These are phyloP conservation scores for Neoascochyta sp. DNA, from an alignment of 2,329 filamentous ascomycete genomes.

Conservation along the genomic window DNA sequence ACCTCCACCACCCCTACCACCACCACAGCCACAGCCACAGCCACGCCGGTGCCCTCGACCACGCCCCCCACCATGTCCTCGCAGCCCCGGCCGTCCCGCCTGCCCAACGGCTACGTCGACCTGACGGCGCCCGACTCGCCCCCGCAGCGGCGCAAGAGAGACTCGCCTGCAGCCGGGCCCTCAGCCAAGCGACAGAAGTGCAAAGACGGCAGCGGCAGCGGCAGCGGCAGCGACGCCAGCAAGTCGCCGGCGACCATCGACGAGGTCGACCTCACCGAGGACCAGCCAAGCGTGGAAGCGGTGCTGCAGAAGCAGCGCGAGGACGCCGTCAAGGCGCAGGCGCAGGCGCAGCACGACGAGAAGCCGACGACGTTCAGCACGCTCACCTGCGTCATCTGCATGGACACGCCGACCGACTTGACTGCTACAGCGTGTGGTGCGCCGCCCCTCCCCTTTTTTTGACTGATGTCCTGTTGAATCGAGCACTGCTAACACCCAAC, in stretches of 20 bases:
- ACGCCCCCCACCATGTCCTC: conserved; percentile 19
- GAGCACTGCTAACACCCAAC: conserved; percentile 7
- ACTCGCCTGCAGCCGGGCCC: conserved; percentile 24
- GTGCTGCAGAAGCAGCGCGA: conserved; percentile 52
- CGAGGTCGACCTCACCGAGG: conserved; percentile 50
- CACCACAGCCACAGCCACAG: conserved; percentile 2
- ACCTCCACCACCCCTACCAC: conserved; percentile 4
- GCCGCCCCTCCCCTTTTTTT: conserved; percentile 17
- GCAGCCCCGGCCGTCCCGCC: conserved; percentile 18
- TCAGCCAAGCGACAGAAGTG: conserved; percentile 31
- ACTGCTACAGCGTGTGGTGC: conserved; percentile 59
- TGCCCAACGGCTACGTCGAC: conserved; percentile 35
- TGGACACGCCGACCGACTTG: conserved; percentile 58
- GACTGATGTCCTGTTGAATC: neutral
- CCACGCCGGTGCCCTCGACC: conserved; percentile 1
- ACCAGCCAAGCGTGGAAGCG: conserved; percentile 41
- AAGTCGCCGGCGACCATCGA: conserved; percentile 37
- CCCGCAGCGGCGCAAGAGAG: conserved; percentile 17
- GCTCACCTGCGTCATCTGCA: conserved; percentile 60
- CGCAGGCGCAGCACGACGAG: conserved; percentile 37
- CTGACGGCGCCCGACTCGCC: conserved; percentile 17
- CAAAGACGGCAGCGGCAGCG: conserved; percentile 12
- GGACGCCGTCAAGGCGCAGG: conserved; percentile 49
- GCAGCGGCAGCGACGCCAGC: neutral
- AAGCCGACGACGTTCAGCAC: conserved; percentile 43